Evolutionary conservation across 1,284 basidiomycete species (phyloP), one percentile per base, ranked within the genome.

Genomic region (Rhodotorula sp.): DNA sequence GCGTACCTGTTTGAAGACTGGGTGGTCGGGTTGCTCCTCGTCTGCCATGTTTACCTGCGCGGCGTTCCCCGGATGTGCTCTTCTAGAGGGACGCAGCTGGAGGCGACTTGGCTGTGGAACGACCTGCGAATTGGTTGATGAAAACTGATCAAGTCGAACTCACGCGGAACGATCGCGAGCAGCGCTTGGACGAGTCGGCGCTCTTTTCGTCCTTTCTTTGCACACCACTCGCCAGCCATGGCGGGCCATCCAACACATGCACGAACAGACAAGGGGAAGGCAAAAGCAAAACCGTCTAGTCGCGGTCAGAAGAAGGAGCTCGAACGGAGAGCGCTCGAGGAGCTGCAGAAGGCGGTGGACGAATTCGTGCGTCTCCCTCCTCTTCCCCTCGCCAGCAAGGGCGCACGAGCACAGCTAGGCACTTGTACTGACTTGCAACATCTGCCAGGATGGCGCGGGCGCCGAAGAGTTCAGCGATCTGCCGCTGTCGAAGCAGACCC

Each of bases 361-460:
- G 20, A 15, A 15, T 71, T 64, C 46, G 49, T 26, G 7, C 56
- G 3, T 3, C 26, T 18, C 12, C 23, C 16, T 23, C 83, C 83
- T 74, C 56, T 73, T 3, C 6, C 34, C 8, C 34, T 34, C 6
- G 5, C 12, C 21, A 0, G 1, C 39, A 14, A 14, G 20, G 20
- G 58, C 23, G 23, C 14, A 26, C 16, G 5, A 10, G 31, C 70
- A 91, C 91, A 92, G 31, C 54, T 43, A n/a, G 23, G 7, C 21
- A 0, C 54, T 31, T 4, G 16, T 14, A 56, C 65, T 62, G 23
- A 43, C 39, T 1, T 26, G 3, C 20, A 58, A 3, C 31, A 16
- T 1, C 62, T 21, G 7, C 5, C 47, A 64, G 62, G 46, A 60
- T 29, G 34, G 20, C 18, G 59, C 62, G 12, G 64, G 59, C 4